Evolutionary conservation across 2,329 filamentous ascomycete genomes (phyloP), one percentile per base, ranked within the genome.

Genomic region (Clonostachys sp.): DNA sequence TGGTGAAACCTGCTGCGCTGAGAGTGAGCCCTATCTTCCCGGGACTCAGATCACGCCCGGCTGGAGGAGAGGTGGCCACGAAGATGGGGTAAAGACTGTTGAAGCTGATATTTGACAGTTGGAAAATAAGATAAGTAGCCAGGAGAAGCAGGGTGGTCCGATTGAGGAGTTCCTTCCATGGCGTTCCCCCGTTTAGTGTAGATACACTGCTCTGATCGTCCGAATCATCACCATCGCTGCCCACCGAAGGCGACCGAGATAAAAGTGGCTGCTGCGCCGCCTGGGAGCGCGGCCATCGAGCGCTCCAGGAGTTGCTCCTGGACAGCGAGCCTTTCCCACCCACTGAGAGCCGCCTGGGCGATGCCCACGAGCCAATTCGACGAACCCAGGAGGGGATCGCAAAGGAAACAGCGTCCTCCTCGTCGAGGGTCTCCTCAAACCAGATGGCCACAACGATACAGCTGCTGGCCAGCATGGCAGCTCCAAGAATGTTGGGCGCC

Each of bases 21-120:
- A 96, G 74, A 1, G 87, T 89, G 16, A 96, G 68, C 1, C 94
- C 94, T 41, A 97, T 96, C 50, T 88, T 89, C 48, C 83, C 78
- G 0, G 92, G 89, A 1, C 78, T 78, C 5, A 97, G 73, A 1
- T 77, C 75, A 39, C 94, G 86, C 16, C 94, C 94, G 0, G 84
- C 85, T 0, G 94, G 94, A 0, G 83, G 75, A 1, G 78, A 66
- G 0, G 87, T 83, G 47, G 91, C 84, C 1, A 86, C 89, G 57
- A 97, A 99, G 46, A 97, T 92, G 1, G 94, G 94, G 58, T 95
- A 99, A 0, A 99, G 74, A 16, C 89, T 92, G 67, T 96, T 96
- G 77, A 91, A 99, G 5, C 90, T 91, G 54, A 96, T 90, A 64
- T 97, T 97, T 51, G 88, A 85, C 6, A 99, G 77, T 59, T 96